Conservation (phyloP, 2,329 filamentous ascomycete species). For the Xylariaceae sp. region DNA sequence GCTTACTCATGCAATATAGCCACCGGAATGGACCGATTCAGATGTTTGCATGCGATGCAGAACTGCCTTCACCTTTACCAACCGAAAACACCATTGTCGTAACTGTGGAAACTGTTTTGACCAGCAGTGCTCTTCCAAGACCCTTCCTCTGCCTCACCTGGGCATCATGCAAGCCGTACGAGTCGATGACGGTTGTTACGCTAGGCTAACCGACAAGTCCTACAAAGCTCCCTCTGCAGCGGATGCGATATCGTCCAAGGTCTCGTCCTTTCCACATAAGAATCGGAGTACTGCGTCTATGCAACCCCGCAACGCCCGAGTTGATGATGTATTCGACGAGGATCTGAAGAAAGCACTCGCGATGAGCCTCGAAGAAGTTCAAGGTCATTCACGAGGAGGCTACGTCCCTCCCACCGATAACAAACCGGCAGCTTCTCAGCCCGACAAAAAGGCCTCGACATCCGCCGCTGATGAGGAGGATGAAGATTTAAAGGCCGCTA, state of each 20-base stretch:
- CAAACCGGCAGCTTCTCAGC: constrained; percentile 27
- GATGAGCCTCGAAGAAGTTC: constrained; percentile 94
- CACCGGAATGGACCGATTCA: constrained; percentile 95
- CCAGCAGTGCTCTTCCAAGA: constrained; percentile 87
- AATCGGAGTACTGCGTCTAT: constrained; percentile 61
- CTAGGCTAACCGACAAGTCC: constrained; percentile 78
- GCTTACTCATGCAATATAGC: constrained; percentile 46
- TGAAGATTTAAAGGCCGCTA: constrained; percentile 87
- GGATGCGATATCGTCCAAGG: constrained; percentile 43
- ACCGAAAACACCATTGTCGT: constrained; percentile 95
- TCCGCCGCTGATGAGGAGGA: constrained; percentile 73
- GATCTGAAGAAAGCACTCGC: constrained; percentile 89
- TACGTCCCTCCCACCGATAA: constrained; percentile 59
- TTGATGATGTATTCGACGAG: constrained; percentile 89
- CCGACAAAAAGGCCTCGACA: constrained; percentile 33
- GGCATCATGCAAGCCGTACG: constrained; percentile 87
- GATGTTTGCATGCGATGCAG: constrained; percentile 98
- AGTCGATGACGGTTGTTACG: constrained; percentile 93
- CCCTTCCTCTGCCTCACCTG: constrained; percentile 80
- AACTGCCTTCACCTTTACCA: constrained; percentile 93
- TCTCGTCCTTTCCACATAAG: constrained; percentile 48
- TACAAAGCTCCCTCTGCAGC: constrained; percentile 35
- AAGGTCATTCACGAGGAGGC: constrained; percentile 60
- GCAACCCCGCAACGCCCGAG: constrained; percentile 83
- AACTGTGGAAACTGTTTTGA: constrained; percentile 99